A percentile compares a stretch with the other conserved stretches of the same genome.
These are phyloP conservation scores for Cystobasidium ongulense DNA, from an alignment of 768 basidiomycete genomes.

Conservation along the genomic window DNA sequence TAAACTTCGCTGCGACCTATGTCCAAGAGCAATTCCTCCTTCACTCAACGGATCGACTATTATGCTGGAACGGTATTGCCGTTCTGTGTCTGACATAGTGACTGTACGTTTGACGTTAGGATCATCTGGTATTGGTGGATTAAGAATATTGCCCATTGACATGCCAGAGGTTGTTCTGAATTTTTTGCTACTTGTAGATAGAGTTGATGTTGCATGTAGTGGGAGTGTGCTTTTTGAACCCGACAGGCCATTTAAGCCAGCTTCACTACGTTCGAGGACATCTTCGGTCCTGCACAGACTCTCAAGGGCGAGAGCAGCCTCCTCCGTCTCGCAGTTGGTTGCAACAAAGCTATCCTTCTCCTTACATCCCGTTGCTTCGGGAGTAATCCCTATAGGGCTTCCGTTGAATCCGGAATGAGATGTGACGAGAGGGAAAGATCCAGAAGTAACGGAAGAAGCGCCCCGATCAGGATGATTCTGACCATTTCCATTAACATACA, in stretches of 20 bases:
- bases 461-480: no score
- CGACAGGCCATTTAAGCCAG: not conserved
- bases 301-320: not conserved
- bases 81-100: not conserved
- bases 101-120: not conserved
- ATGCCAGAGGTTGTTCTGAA: not conserved
- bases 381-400: not conserved
- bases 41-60: not conserved
- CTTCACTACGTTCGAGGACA: not conserved
- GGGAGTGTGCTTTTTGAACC: not conserved
- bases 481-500: not conserved
- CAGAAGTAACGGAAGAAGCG: not conserved
- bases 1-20: slow-evolving; percentile 1
- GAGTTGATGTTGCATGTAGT: not conserved
- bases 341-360: not conserved
- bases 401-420: no score
- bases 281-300: not conserved
- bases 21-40: not conserved
- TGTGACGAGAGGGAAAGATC: not conserved
- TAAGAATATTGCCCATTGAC: not conserved
- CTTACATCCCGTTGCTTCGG: no score
- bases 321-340: not conserved
- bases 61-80: not conserved
- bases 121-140: not conserved
- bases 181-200: not conserved